Percentiles rank a stretch among this genome's conserved stretches.
phyloP scores from a whole-genome alignment of 2,329 filamentous ascomycete genomes.

The Catunica adiposa region DNA sequence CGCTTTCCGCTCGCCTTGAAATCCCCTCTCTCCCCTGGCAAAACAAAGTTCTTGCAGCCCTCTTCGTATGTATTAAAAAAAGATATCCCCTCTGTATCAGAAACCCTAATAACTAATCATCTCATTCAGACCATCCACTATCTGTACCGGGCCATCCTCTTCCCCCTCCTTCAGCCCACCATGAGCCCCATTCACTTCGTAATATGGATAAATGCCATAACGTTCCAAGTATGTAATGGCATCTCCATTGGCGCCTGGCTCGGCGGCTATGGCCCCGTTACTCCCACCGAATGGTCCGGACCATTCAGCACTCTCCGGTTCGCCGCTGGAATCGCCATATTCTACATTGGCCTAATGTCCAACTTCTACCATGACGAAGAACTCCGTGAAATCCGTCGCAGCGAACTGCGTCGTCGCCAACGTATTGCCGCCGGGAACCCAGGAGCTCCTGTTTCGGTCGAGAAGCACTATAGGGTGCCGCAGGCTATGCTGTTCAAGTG shows the following conservation, averaged over 20 bases:
- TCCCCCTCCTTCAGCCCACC: conserved; percentile 68
- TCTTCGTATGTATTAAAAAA: conserved; percentile 34
- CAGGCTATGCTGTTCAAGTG: conserved; percentile 66
- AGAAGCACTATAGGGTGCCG: conserved; percentile 79
- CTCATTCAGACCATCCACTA: conserved; percentile 58
- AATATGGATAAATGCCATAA: conserved; percentile 46
- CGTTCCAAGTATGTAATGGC: conserved; percentile 71
- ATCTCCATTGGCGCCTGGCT: conserved; percentile 66
- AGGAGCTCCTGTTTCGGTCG: conserved; percentile 28
- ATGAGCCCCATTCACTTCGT: conserved; percentile 75
- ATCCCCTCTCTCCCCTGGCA: conserved; percentile 50
- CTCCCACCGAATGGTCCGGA: conserved; percentile 32
- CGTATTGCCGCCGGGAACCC: conserved; percentile 20
- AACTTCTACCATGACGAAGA: conserved; percentile 88
- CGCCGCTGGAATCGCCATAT: conserved; percentile 52
- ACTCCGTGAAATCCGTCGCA: conserved; percentile 67
- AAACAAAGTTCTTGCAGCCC: conserved; percentile 56
- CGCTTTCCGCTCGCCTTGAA: conserved; percentile 42
- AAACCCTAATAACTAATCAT: not conserved
- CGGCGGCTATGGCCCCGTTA: conserved; percentile 59
- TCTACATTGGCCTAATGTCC: conserved; percentile 55
- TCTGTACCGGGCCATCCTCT: conserved; percentile 69
- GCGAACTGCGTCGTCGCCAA: conserved; percentile 41
- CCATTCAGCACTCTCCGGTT: conserved; percentile 29
- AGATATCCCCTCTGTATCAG: conserved; percentile 10